Conservation (phyloP, 2,329 filamentous ascomycete genomes). For the Coniochaeta pulveracea region DNA sequence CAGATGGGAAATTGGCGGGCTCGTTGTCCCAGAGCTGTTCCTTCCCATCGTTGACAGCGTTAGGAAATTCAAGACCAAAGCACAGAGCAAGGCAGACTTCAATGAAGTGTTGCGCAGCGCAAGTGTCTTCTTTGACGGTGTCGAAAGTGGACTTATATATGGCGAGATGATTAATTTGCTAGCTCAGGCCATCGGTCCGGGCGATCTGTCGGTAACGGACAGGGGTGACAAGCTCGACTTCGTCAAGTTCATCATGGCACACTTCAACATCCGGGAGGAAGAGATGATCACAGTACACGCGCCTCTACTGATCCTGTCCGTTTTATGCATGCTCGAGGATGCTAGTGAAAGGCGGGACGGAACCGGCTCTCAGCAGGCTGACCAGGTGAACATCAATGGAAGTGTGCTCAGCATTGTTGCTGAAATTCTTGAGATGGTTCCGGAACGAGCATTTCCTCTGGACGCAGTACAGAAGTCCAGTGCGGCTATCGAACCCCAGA, state of each 20-base stretch:
- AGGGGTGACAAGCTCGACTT: slow-evolving; percentile 56
- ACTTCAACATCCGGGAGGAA: slow-evolving; percentile 92
- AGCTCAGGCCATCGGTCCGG: slow-evolving; percentile 42
- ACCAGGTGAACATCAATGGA: slow-evolving; percentile 10
- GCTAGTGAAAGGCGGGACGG: slow-evolving; percentile 23
- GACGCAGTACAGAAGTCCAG: slow-evolving; percentile 11
- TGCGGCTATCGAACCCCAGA: slow-evolving; percentile 15
- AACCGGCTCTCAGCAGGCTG: slow-evolving; percentile 7
- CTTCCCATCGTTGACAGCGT: slow-evolving; percentile 75
- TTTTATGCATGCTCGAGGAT: slow-evolving; percentile 49
- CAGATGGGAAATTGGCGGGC: slow-evolving; percentile 89
- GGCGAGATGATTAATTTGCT: slow-evolving; percentile 65
- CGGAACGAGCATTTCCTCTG: slow-evolving; percentile 48
- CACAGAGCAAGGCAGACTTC: slow-evolving; percentile 58
- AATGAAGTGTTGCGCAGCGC: slow-evolving; percentile 85
- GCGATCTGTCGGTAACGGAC: slow-evolving; percentile 28
- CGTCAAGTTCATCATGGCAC: slow-evolving; percentile 68
- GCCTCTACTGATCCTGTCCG: slow-evolving; percentile 60
- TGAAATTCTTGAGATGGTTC: slow-evolving; percentile 51
- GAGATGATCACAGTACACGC: slow-evolving; percentile 88
- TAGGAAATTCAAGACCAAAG: slow-evolving; percentile 56
- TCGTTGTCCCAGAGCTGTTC: slow-evolving; percentile 82
- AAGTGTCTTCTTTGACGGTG: slow-evolving; percentile 92
- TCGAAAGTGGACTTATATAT: slow-evolving; percentile 90
- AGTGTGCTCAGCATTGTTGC: slow-evolving; percentile 37